Percentiles rank a stretch among this genome's conserved stretches.
Evolutionary conservation across 176 grass and related monocot genomes (phyloP).

Genomic region (Hsuehochloa calcarea): DNA sequence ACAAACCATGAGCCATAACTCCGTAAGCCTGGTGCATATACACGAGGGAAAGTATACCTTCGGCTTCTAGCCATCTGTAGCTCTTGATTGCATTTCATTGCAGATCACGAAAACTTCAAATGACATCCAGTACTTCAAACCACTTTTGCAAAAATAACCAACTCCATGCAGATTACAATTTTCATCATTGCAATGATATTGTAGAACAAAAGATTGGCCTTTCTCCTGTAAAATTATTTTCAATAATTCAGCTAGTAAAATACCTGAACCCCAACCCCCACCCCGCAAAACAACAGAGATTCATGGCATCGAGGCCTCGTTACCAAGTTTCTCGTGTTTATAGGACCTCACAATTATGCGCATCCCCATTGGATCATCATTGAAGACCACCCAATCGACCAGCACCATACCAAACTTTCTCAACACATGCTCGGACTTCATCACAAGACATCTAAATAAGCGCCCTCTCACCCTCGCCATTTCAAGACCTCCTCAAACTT

Average conservation of each 20-base stretch:
- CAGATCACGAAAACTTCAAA: neutral
- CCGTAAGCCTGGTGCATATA: neutral
- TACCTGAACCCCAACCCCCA: neutral
- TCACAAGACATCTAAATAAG: neutral
- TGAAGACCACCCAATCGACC: neutral
- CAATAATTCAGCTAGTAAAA: neutral
- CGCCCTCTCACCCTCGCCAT: neutral
- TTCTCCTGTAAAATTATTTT: neutral
- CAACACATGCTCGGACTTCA: neutral
- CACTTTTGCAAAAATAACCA: neutral
- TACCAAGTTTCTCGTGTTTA: neutral
- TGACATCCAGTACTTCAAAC: neutral
- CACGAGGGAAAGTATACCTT: neutral
- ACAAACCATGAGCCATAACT: neutral
- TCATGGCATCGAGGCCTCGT: neutral
- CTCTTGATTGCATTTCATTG: neutral
- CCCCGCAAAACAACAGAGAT: neutral
- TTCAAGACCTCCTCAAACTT: neutral
- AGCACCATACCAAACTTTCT: slow-evolving; percentile 2
- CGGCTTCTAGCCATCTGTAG: neutral
- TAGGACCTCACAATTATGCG: neutral
- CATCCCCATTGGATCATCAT: neutral
- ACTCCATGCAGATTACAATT: neutral
- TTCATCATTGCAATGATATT: neutral
- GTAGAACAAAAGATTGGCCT: neutral